phyloP scores from a whole-genome alignment of 2,329 filamentous ascomycete species.

The Endothia cerciana region DNA sequence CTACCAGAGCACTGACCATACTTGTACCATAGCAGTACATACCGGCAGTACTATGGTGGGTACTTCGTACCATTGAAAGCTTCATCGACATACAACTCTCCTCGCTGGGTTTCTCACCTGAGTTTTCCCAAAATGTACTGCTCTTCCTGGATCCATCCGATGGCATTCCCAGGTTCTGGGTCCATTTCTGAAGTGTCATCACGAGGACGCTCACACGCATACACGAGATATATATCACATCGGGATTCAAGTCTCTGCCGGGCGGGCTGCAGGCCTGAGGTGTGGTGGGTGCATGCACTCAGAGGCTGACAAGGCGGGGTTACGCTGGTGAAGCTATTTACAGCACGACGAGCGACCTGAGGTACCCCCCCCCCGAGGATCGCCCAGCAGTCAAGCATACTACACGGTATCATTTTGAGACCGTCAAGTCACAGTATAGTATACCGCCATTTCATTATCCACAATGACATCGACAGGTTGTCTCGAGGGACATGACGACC shows the following conservation, averaged over 20 bases:
- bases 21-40: too few relatives aligned
- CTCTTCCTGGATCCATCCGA: too few relatives aligned
- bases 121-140: too few relatives aligned
- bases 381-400: neutral
- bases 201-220: neutral
- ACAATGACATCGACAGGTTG: slow-evolving; percentile 1
- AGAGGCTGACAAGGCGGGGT: slow-evolving; percentile 6
- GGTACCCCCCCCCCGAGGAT: neutral
- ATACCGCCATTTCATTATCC: slow-evolving; percentile 13
- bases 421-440: neutral
- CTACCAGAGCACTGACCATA: neutral
- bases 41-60: neutral
- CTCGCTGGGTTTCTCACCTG: neutral
- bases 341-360: neutral
- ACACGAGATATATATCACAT: neutral
- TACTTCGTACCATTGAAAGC: too few relatives aligned
- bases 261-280: slow-evolving; percentile 20
- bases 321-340: slow-evolving; percentile 7
- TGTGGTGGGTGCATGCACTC: slow-evolving; percentile 11
- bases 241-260: neutral
- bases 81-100: neutral
- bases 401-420: neutral
- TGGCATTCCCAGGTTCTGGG: neutral
- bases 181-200: neutral
- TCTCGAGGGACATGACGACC: neutral